Conservation (phyloP, 441 rosid species). For the Populus tomentosa region DNA sequence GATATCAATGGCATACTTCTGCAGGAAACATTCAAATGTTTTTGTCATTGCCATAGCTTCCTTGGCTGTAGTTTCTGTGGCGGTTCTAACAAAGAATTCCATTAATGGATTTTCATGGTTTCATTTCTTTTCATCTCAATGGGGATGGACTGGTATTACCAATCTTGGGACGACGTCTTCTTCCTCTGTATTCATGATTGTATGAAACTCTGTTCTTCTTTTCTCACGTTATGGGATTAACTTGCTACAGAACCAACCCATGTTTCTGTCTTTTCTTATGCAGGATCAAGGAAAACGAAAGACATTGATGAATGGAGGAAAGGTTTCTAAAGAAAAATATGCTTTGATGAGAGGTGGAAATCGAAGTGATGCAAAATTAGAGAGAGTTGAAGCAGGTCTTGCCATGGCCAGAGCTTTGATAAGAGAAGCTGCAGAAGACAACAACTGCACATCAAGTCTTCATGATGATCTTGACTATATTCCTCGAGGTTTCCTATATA, state of each 20-base stretch:
- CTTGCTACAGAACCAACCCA: too few species aligned
- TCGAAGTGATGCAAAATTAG: slow-evolving; percentile 1
- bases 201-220: too few species aligned
- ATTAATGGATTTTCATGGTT: slow-evolving; percentile 10
- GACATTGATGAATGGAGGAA: background rate
- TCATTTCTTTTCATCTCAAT: slow-evolving; percentile 15
- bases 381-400: slow-evolving; percentile 27
- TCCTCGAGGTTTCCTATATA: slow-evolving; percentile 30
- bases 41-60: slow-evolving; percentile 8
- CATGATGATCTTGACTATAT: slow-evolving; percentile 13
- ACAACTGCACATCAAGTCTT: slow-evolving; percentile 9
- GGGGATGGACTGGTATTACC: background rate
- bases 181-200: too few species aligned
- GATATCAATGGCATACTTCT: too few species aligned
- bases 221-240: too few species aligned
- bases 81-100: slow-evolving; percentile 10
- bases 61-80: background rate
- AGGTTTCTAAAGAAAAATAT: background rate
- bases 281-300: slow-evolving; percentile 7
- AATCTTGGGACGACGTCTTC: slow-evolving; percentile 3
- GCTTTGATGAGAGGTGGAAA: too few species aligned
- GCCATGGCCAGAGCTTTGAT: slow-evolving; percentile 31
- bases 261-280: background rate
- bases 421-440: slow-evolving; percentile 16
- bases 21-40: background rate